These are phyloP conservation scores for Penicillium corylophilum DNA, from an alignment of 2,329 filamentous ascomycete species.

Conservation along the genomic window DNA sequence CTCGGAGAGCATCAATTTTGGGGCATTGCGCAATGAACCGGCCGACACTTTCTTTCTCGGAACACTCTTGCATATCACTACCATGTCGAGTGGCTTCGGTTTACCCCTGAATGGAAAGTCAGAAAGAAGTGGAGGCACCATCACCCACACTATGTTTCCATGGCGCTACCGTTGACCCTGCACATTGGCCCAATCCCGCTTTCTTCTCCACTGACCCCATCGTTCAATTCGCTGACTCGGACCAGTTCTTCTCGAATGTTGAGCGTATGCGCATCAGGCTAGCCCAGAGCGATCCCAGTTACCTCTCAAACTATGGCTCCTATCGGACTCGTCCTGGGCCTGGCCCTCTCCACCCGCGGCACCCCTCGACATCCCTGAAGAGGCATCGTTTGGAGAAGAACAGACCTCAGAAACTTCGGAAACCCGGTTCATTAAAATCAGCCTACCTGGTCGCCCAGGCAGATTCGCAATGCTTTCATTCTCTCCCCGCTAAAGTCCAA, in stretches of 20 bases:
- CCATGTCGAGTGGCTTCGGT: not conserved
- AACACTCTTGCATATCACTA: not conserved
- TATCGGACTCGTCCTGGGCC: constrained; percentile 17
- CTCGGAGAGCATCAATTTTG: not conserved
- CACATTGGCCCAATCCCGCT: constrained; percentile 10
- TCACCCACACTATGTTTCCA: constrained; percentile 10
- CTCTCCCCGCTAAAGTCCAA: constrained; percentile 70
- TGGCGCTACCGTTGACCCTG: not conserved
- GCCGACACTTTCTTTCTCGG: not conserved
- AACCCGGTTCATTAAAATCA: constrained; percentile 38
- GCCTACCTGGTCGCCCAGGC: constrained; percentile 48
- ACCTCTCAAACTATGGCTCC: constrained; percentile 17
- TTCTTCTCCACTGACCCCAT: constrained; percentile 9
- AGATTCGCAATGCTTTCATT: constrained; percentile 67
- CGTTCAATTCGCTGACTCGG: constrained; percentile 19
- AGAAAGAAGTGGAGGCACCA: constrained; percentile 8
- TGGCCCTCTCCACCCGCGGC: constrained; percentile 19
- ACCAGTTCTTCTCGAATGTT: constrained; percentile 43
- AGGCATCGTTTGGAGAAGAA: constrained; percentile 18
- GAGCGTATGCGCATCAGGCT: constrained; percentile 39
- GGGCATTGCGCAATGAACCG: not conserved
- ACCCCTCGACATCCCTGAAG: constrained; percentile 10
- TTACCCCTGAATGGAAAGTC: not conserved
- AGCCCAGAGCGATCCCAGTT: constrained; percentile 30
- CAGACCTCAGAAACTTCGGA: constrained; percentile 29